A percentile compares a stretch with the other conserved stretches of the same genome.
These are phyloP conservation scores for Blakeslea trispora DNA, from an alignment of 371 early-diverging fungal genomes.

Conservation along the genomic window DNA sequence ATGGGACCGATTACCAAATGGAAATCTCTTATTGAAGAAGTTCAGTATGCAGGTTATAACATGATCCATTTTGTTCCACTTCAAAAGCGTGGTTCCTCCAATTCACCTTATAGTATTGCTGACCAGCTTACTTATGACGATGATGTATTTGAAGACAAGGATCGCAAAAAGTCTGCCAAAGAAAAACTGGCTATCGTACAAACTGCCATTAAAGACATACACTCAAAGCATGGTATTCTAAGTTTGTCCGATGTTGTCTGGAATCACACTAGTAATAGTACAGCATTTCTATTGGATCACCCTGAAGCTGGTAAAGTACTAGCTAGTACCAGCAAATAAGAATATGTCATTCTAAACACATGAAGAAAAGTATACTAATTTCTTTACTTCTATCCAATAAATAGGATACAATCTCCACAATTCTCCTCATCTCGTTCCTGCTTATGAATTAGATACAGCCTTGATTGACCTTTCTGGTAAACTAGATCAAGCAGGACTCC, in stretches of 20 bases:
- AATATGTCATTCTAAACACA: too few relatives aligned
- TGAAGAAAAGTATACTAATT: too few relatives aligned
- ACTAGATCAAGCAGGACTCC: constrained; percentile 53
- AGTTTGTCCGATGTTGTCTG: constrained; percentile 94
- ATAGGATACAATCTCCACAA: constrained; percentile 91
- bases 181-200: constrained; percentile 61
- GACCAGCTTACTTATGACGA: constrained; percentile 88
- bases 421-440: constrained; percentile 91
- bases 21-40: constrained; percentile 69
- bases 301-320: constrained; percentile 91
- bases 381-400: too few relatives aligned
- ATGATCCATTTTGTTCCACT: constrained; percentile 97
- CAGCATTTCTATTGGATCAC: constrained; percentile 87
- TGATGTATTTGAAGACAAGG: constrained; percentile 72
- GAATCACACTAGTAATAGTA: constrained; percentile 96
- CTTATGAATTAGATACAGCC: constrained; percentile 91
- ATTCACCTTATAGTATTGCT: constrained; percentile 95
- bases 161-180: constrained; percentile 48
- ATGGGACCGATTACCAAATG: constrained; percentile 85
- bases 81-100: constrained; percentile 85
- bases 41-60: constrained; percentile 85
- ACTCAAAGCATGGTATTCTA: constrained; percentile 69
- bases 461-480: constrained; percentile 71
- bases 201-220: constrained; percentile 54
- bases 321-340: too few relatives aligned